Evolutionary conservation across 768 basidiomycete species (phyloP), one percentile per base, ranked within the genome.

Genomic region (Suillus weaverae): DNA sequence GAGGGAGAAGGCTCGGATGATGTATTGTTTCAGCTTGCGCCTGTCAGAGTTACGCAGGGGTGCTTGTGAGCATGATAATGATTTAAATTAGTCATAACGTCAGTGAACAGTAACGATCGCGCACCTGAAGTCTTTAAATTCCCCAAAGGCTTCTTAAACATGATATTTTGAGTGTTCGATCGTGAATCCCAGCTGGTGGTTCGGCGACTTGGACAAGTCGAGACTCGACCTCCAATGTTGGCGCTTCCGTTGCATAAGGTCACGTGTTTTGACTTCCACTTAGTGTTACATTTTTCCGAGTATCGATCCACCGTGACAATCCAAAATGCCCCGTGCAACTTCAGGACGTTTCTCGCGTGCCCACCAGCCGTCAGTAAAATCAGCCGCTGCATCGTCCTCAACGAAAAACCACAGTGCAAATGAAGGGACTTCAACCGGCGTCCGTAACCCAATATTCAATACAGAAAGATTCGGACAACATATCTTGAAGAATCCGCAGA

Each of bases 401-500:
- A 81, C 82, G 35, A 80, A 84, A 64, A 78, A 82, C 11, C 80
- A 82, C 61, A 81, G 81, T 50, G 72, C 79, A 4, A 80, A 77
- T 55, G 74, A 74, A 51, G 68, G 74, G 14, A 75, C 76, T 7
- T 76, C 79, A 2, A 78, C 83, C 0, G 81, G 82, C 4, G 79
- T 80, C 62, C 85, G 87, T n/a, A 95, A 94, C 71, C 94, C 94
- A 0, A 89, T 95, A 65, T 95, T 95, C 83, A 96, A 97, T 73
- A 97, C 95, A 4, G 92, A 93, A 73, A 84, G 92, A 69, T 98
- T 97, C 70, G 97, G 97, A 26, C 97, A 99, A 76, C 97, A 99
- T 80, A 99, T 99, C 69, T 84, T 99, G 66, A 98, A 97, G 79
- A 99, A 95, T 76, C 90, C 94, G 5, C 85, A 88, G 64, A 91